Percentiles rank a stretch among this genome's conserved stretches.
These are phyloP conservation scores for Vishniacozyma victoriae DNA, from an alignment of 768 basidiomycete species.

Conservation along the genomic window DNA sequence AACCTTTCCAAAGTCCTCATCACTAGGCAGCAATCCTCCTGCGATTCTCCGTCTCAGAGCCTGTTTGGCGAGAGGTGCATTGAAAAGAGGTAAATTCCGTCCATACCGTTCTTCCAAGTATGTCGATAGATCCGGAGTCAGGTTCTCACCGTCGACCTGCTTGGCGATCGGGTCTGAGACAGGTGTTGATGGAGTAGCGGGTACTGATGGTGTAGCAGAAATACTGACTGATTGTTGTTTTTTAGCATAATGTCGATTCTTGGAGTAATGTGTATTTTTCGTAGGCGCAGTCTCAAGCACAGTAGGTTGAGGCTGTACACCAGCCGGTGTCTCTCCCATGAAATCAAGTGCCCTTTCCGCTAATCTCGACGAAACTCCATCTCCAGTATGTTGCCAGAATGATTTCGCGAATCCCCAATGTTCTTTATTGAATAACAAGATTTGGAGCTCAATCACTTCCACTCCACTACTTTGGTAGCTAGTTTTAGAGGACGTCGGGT, in stretches of 20 bases:
- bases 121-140: conserved; percentile 59
- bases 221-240: conserved; percentile 28
- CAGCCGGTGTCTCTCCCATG: conserved; percentile 53
- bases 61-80: conserved; percentile 73
- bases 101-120: conserved; percentile 96
- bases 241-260: conserved; percentile 45
- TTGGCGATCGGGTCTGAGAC: conserved; percentile 32
- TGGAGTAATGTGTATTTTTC: conserved; percentile 23
- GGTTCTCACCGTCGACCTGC: conserved; percentile 50
- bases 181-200: conserved; percentile 48
- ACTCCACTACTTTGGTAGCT: conserved; percentile 7
- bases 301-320: conserved; percentile 3
- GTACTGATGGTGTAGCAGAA: conserved; percentile 14
- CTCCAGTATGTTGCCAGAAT: conserved; percentile 94
- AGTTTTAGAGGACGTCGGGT: conserved; percentile 7
- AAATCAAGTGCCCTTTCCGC: conserved; percentile 76
- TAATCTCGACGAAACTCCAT: conserved; percentile 79
- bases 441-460: conserved; percentile 63
- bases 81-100: conserved; percentile 70
- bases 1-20: conserved; percentile 49
- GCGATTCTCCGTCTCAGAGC: conserved; percentile 84
- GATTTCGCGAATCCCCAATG: conserved; percentile 66
- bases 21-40: conserved; percentile 65
- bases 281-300: conserved; percentile 2
- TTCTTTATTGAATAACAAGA: conserved; percentile 67